Evolutionary conservation across 495 filamentous ascomycete species (phyloP).

Genomic region (Halenospora varia): DNA sequence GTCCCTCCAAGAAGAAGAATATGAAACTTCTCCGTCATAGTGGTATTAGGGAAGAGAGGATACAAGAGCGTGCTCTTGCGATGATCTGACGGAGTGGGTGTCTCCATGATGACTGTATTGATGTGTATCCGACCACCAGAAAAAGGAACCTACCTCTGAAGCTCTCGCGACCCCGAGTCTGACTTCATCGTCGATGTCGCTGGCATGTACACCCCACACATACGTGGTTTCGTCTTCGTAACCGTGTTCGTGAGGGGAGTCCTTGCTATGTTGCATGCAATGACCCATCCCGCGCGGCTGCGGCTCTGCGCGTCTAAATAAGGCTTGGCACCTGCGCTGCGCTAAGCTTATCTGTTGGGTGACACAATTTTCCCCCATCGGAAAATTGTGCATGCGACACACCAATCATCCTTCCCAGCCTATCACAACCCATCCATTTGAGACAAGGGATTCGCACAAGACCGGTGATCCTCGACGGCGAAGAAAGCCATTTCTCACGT

Average conservation of each 20-base stretch:
- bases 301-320: background rate
- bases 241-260: too few relatives aligned
- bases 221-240: too few relatives aligned
- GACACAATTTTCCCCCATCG: slow-evolving; percentile 1
- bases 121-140: too few relatives aligned
- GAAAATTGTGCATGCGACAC: slow-evolving; percentile 7
- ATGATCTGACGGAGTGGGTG: too few relatives aligned
- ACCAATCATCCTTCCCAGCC: background rate
- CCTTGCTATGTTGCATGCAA: too few relatives aligned
- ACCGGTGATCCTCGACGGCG: slow-evolving; percentile 11
- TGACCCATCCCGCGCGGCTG: too few relatives aligned
- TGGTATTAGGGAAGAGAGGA: background rate
- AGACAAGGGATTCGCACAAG: slow-evolving; percentile 13
- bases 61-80: background rate
- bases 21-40: slow-evolving; percentile 4
- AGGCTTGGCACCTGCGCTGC: background rate
- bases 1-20: slow-evolving; percentile 19
- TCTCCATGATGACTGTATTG: too few relatives aligned
- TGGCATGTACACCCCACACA: too few relatives aligned
- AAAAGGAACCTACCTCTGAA: too few relatives aligned
- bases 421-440: background rate
- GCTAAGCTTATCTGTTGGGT: slow-evolving; percentile 5
- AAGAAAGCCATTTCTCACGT: background rate
- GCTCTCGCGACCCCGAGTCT: too few relatives aligned
- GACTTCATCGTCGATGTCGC: too few relatives aligned